phyloP scores from a whole-genome alignment of 192 early-diverging fungal species.

The Coemansia guatemalensis region DNA sequence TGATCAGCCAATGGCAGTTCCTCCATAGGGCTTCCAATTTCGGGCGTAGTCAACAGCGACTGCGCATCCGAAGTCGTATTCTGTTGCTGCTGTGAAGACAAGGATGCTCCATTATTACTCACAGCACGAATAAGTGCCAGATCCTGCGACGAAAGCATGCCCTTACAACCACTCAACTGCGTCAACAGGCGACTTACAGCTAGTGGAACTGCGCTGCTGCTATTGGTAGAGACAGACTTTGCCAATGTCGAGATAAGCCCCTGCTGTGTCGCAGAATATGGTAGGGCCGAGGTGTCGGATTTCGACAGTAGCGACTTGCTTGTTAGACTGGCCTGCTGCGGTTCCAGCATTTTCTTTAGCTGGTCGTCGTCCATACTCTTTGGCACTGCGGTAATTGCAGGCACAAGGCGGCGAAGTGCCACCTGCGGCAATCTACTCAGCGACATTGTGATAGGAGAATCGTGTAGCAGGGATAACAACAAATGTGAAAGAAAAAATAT shows the following conservation, averaged over 20 bases:
- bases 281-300: constrained; percentile 15
- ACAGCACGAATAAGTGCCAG: constrained; percentile 33
- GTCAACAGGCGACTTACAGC: constrained; percentile 28
- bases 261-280: constrained; percentile 11
- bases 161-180: constrained; percentile 34
- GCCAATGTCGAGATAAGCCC: constrained; percentile 29
- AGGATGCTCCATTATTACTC: background rate
- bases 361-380: constrained; percentile 56
- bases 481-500: constrained; percentile 2
- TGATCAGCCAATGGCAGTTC: constrained; percentile 12
- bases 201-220: constrained; percentile 9
- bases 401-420: constrained; percentile 53
- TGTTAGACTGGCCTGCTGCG: constrained; percentile 22
- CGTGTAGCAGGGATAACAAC: constrained; percentile 5
- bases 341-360: constrained; percentile 50
- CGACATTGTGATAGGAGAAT: constrained; percentile 24
- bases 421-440: constrained; percentile 54
- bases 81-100: background rate
- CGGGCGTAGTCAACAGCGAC: constrained; percentile 18
- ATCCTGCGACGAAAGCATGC: constrained; percentile 41
- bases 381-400: constrained; percentile 48
- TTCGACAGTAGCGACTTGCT: constrained; percentile 22
- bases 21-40: constrained; percentile 26
- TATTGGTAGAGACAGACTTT: constrained; percentile 13
- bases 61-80: background rate